Base-by-base conservation (phyloP, 306 rosid species). In the Medicago arabica region DNA sequence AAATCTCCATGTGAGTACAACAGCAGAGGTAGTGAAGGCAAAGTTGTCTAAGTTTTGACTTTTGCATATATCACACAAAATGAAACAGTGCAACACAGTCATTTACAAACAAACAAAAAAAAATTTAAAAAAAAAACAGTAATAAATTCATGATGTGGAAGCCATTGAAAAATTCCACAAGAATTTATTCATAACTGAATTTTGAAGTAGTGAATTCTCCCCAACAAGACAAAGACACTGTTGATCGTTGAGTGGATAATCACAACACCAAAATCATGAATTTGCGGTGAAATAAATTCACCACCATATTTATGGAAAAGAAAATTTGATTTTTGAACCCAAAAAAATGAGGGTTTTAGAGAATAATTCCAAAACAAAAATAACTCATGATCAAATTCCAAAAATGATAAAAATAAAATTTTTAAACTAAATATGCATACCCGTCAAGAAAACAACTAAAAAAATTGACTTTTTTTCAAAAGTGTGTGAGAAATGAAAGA, bases 311-410 rank as follows among this genome's bases (percentile, higher is more conserved):
- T 9, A 40, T 28, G 38, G 46, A 67, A 13, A 4, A 60, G 40
- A 40, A 1, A 15, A n/a, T 0, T 46, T 13, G 5, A 47, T 66
- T 50, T 65, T 66, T 83, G 81, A 51, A 44, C 54, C 31, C 68
- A 75, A 70, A 57, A 47, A 69, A 65, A 75, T 39, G 39, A 55
- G 51, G 69, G 78, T 51, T 72, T 68, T 73, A 72, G 83, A 85
- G 69, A 53, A 71, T 14, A 69, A 72, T 14, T 71, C 39, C 53
- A 63, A 54, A 40, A 40, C 46, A 57, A 68, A 39, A 12, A 38
- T 10, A 39, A 18, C 4, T 71, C 50, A 58, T 59, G 70, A 74
- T 75, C 59, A 14, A 72, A 51, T 25, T 44, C 14, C 10, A 2
- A 8, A 8, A 67, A 18, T 19, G 13, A 19, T 31, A 67, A 8